phyloP scores from a whole-genome alignment of 2,329 filamentous ascomycete genomes.

The Penicillium sclerotigenum region DNA sequence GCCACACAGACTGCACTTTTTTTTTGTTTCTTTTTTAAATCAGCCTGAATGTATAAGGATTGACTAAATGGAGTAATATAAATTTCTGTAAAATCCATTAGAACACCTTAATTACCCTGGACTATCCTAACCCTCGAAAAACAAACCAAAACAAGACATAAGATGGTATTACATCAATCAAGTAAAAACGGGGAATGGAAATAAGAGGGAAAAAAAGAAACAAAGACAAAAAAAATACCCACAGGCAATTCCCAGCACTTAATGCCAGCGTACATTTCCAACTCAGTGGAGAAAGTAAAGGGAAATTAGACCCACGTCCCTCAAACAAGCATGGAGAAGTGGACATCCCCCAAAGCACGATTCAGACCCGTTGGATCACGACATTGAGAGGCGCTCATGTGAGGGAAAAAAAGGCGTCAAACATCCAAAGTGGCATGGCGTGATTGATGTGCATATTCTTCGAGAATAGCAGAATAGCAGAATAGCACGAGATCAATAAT shows the following conservation, averaged over 20 bases:
- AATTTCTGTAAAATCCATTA: conserved; percentile 18
- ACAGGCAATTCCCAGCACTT: not conserved
- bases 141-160: conserved; percentile 14
- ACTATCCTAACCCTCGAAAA: conserved; percentile 6
- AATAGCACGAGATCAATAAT: not conserved
- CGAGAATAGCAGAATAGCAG: not conserved
- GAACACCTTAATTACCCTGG: conserved; percentile 21
- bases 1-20: not conserved
- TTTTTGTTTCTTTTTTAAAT: not conserved
- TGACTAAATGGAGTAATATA: not conserved
- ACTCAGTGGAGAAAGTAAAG: not conserved
- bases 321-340: not conserved
- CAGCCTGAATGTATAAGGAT: not conserved
- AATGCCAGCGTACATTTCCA: not conserved
- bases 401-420: not conserved
- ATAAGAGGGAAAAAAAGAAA: conserved; percentile 2
- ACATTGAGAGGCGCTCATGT: conserved; percentile 6
- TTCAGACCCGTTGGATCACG: conserved; percentile 14
- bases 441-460: not conserved
- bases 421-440: not conserved
- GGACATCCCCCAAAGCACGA: conserved; percentile 13
- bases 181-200: conserved; percentile 1
- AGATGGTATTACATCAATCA: conserved; percentile 29
- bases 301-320: conserved; percentile 1
- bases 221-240: not conserved